A percentile compares a stretch with the other conserved stretches of the same genome.
Conservation (phyloP, 2,329 filamentous ascomycete genomes). For the Elsinoe australis region DNA sequence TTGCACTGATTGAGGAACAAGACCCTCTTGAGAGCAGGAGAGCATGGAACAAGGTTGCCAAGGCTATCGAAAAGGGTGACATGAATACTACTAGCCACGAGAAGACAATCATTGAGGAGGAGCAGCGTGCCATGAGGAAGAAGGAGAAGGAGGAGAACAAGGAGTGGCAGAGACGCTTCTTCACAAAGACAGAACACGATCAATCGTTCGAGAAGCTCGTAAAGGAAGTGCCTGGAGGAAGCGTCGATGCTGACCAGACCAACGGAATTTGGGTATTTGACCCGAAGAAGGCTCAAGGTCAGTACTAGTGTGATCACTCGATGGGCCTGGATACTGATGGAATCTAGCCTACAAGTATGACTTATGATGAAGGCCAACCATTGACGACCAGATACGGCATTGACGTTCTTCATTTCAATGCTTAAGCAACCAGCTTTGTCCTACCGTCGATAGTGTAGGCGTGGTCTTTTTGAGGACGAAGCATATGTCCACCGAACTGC, state of each 20-base stretch:
- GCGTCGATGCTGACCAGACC: constrained; percentile 56
- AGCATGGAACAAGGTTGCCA: constrained; percentile 80
- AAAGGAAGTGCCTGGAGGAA: constrained; percentile 35
- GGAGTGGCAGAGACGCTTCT: constrained; percentile 79
- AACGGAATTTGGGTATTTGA: constrained; percentile 65
- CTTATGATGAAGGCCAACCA: background rate
- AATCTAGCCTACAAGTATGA: no score
- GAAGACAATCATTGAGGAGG: constrained; percentile 84
- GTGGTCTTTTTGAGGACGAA: no score
- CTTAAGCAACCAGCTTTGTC: no score
- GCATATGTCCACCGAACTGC: no score
- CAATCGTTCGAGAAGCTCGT: constrained; percentile 44
- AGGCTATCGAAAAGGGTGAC: constrained; percentile 70
- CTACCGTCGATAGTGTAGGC: no score
- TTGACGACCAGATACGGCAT: background rate
- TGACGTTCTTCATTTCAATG: background rate
- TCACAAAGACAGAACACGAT: constrained; percentile 43
- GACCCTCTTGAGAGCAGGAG: constrained; percentile 80
- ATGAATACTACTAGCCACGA: constrained; percentile 71
- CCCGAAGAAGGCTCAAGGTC: constrained; percentile 39
- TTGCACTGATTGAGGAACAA: constrained; percentile 69
- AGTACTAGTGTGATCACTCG: background rate
- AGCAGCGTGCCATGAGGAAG: constrained; percentile 69
- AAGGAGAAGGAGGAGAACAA: constrained; percentile 66
- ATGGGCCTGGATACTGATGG: no score